Conservation (phyloP, 78 protist species). For the Dictyostelium firmibasis region DNA sequence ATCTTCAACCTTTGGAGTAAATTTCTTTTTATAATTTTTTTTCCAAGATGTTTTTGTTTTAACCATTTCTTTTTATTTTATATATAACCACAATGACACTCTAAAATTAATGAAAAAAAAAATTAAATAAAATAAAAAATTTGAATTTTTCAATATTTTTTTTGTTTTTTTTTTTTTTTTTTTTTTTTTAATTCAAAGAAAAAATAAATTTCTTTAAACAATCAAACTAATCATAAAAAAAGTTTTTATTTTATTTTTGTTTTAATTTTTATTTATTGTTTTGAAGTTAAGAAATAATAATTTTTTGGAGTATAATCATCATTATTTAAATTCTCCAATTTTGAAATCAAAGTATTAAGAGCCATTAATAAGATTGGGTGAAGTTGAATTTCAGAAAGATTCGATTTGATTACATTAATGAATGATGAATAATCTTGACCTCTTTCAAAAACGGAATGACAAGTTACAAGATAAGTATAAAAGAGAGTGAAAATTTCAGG, state of each 20-base stretch:
- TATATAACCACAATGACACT: too few relatives aligned
- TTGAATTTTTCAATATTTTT: too few relatives aligned
- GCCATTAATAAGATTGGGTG: neutral
- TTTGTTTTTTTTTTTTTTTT: too few relatives aligned
- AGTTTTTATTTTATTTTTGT: neutral
- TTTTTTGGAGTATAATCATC: neutral
- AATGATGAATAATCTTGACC: neutral
- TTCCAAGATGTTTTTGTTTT: neutral
- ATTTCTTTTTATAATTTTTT: neutral
- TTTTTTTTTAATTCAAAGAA: neutral
- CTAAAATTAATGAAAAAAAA: too few relatives aligned
- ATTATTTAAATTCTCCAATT: neutral
- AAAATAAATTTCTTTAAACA: too few relatives aligned
- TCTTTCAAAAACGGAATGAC: neutral
- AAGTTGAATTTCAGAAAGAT: neutral
- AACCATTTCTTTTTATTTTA: neutral
- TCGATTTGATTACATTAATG: neutral
- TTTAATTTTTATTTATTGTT: neutral
- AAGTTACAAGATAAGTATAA: neutral
- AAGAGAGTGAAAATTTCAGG: slow-evolving; percentile 25
- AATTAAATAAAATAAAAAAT: too few relatives aligned
- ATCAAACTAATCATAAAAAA: neutral
- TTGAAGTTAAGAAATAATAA: slow-evolving; percentile 20
- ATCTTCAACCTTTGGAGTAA: too few relatives aligned
- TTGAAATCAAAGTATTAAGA: neutral